Conservation (phyloP, 2,329 filamentous ascomycete species). For the Scedosporium boydii region DNA sequence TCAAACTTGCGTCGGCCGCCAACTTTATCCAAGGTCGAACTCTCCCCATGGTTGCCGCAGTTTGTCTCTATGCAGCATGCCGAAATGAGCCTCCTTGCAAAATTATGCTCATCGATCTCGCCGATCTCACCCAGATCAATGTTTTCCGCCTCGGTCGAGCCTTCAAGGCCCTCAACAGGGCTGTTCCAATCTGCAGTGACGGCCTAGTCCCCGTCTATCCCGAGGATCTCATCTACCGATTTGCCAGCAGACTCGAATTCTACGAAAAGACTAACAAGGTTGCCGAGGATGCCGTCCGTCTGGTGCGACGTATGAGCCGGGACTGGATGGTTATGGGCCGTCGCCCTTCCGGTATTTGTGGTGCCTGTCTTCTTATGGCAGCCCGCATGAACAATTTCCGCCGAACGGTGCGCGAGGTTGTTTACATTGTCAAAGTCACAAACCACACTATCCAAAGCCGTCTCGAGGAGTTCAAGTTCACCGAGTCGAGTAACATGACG, state of each 20-base stretch:
- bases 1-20: constrained; percentile 63
- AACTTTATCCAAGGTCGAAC: constrained; percentile 83
- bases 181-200: constrained; percentile 59
- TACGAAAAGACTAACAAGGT: constrained; percentile 72
- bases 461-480: constrained; percentile 82
- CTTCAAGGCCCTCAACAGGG: constrained; percentile 73
- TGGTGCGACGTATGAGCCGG: constrained; percentile 85
- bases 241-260: constrained; percentile 87
- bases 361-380: constrained; percentile 87
- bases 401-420: constrained; percentile 82
- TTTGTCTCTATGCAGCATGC: constrained; percentile 83
- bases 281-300: constrained; percentile 75
- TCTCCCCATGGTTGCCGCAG: constrained; percentile 76
- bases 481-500: constrained; percentile 73
- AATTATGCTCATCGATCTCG: constrained; percentile 90
- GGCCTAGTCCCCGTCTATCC: constrained; percentile 63
- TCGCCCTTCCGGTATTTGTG: constrained; percentile 86
- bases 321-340: constrained; percentile 98
- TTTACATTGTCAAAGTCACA: constrained; percentile 97
- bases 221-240: constrained; percentile 84
- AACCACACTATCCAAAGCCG: constrained; percentile 88
- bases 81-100: constrained; percentile 70
- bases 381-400: constrained; percentile 98
- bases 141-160: constrained; percentile 87
- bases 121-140: constrained; percentile 73